Conservation (phyloP, 176 grass and related monocot genomes). For the Oryza glaberrima region DNA sequence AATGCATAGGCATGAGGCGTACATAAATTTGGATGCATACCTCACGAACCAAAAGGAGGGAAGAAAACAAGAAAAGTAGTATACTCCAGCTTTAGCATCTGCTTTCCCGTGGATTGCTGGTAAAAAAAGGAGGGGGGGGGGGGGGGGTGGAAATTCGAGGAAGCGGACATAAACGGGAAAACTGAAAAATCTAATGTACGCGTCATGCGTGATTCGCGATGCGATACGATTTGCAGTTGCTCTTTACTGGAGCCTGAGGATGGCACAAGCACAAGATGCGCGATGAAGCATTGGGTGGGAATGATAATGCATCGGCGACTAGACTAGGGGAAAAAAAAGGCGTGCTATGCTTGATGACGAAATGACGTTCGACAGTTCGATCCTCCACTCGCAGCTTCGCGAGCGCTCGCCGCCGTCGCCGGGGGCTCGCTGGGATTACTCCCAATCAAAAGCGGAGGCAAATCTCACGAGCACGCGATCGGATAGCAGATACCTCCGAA, state of each 20-base stretch:
- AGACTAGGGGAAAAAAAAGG: neutral
- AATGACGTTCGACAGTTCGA: neutral
- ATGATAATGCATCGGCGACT: neutral
- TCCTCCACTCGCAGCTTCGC: neutral
- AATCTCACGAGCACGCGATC: slow-evolving; percentile 6
- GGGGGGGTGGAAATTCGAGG: neutral
- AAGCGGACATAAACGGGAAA: neutral
- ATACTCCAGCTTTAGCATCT: neutral
- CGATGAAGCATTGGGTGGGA: neutral
- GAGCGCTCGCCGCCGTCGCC: neutral
- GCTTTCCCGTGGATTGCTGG: neutral
- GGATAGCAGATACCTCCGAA: neutral
- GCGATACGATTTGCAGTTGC: neutral
- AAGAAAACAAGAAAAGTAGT: neutral
- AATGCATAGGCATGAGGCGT: neutral
- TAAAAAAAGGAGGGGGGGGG: neutral
- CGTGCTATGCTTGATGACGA: neutral
- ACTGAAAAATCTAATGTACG: neutral
- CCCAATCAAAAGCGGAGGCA: neutral
- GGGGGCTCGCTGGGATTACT: neutral
- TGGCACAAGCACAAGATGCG: neutral
- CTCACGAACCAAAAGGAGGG: neutral
- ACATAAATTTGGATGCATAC: neutral
- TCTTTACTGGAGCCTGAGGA: neutral
- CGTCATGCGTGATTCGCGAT: neutral